Percentiles rank a stretch among this genome's conserved stretches.
Evolutionary conservation across 352 stramenopile species (phyloP).

Genomic region (Globisporangium acanthophoron): DNA sequence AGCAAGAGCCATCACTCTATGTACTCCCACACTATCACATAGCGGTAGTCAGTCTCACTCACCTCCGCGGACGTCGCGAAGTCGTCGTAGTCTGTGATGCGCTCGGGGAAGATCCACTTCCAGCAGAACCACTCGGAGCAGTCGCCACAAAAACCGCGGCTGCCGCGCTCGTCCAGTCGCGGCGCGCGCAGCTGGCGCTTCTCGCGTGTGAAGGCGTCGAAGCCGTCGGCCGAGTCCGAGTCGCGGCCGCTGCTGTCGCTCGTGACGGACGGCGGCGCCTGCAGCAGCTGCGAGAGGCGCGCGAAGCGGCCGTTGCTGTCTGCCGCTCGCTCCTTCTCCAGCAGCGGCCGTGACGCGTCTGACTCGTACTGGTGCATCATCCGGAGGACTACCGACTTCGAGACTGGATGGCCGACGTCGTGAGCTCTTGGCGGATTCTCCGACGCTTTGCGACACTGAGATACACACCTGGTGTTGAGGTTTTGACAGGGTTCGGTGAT

Average conservation of each 20-base stretch:
- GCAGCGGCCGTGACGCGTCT: slow-evolving; percentile 44
- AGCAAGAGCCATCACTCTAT: background rate
- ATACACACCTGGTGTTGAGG: too few species aligned
- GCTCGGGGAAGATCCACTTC: slow-evolving; percentile 57
- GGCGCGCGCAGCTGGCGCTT: slow-evolving; percentile 1
- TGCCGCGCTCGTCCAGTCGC: background rate
- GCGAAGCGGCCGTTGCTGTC: slow-evolving; percentile 13
- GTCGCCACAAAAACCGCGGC: slow-evolving; percentile 8
- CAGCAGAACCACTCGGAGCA: slow-evolving; percentile 51
- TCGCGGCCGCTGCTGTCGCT: slow-evolving; percentile 16
- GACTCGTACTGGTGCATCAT: slow-evolving; percentile 16
- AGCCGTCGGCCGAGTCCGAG: slow-evolving; percentile 3
- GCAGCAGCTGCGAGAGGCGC: slow-evolving; percentile 8
- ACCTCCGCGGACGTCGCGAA: slow-evolving; percentile 57
- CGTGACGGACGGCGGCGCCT: slow-evolving; percentile 11
- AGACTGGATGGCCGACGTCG: too few species aligned
- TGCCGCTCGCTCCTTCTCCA: slow-evolving; percentile 22
- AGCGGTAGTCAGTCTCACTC: background rate
- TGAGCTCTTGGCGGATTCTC: too few species aligned
- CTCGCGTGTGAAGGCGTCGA: background rate
- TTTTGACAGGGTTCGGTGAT: too few species aligned
- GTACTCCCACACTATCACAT: background rate
- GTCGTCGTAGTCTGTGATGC: slow-evolving; percentile 56
- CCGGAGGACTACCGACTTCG: too few species aligned
- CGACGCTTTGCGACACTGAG: too few species aligned